Evolutionary conservation across 768 basidiomycete genomes (phyloP).

Genomic region (Pleurotus cornucopiae): DNA sequence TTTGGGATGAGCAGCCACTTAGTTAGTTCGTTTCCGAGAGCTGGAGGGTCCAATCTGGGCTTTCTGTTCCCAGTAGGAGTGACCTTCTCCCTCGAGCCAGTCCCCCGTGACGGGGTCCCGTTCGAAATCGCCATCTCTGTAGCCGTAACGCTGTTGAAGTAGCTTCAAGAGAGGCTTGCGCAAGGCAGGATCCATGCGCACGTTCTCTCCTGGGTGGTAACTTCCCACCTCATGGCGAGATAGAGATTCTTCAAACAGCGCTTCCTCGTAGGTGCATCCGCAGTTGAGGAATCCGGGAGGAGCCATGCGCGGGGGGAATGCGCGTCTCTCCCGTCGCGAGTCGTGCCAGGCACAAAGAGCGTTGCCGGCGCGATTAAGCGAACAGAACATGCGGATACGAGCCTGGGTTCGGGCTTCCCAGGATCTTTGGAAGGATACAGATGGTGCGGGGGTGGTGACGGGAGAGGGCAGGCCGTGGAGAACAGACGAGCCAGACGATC

Average conservation of each 20-base stretch:
- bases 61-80: constrained; percentile 58
- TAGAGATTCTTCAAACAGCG: constrained; percentile 83
- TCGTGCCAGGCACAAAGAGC: constrained; percentile 91
- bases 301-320: constrained; percentile 75
- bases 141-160: constrained; percentile 68
- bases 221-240: constrained; percentile 75
- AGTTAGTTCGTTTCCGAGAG: constrained; percentile 25
- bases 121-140: constrained; percentile 85
- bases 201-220: constrained; percentile 79
- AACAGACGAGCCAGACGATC: constrained; percentile 8
- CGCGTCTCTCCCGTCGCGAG: constrained; percentile 77
- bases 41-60: constrained; percentile 29
- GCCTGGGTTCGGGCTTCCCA: constrained; percentile 77
- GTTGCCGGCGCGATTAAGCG: constrained; percentile 83
- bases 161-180: constrained; percentile 76
- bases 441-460: constrained; percentile 27
- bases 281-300: constrained; percentile 79
- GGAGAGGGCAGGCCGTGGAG: constrained; percentile 19
- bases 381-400: constrained; percentile 68
- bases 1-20: constrained; percentile 15
- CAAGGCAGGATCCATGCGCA: constrained; percentile 86
- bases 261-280: constrained; percentile 80
- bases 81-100: constrained; percentile 69
- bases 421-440: constrained; percentile 48
- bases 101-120: constrained; percentile 56